Percentiles rank a stretch among this genome's conserved stretches.
phyloP scores from a whole-genome alignment of 2,329 filamentous ascomycete species.

The Pezicula carpinea region DNA sequence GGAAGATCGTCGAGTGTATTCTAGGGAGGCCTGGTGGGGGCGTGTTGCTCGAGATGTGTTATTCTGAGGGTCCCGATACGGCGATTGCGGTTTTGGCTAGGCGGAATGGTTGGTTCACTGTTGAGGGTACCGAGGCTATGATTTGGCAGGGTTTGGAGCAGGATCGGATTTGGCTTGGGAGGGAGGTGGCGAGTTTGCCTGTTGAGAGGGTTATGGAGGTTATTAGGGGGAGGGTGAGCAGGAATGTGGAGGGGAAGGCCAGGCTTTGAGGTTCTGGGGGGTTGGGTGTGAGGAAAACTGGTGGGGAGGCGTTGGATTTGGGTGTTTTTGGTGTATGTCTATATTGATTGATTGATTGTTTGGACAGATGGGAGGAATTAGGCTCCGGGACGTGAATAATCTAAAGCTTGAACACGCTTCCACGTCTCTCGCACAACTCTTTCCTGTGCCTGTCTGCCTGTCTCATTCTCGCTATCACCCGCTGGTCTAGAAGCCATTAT shows the following conservation, averaged over 20 bases:
- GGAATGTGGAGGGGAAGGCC: constrained; percentile 31
- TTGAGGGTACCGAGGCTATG: constrained; percentile 25
- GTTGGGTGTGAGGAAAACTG: neutral
- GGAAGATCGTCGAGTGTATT: constrained; percentile 36
- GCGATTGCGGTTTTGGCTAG: constrained; percentile 16
- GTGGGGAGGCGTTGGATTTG: neutral
- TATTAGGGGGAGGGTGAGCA: constrained; percentile 30
- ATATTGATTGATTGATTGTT: neutral
- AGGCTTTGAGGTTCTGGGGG: neutral
- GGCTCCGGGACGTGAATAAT: constrained; percentile 62
- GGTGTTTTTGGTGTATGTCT: neutral
- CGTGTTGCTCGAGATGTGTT: constrained; percentile 27
- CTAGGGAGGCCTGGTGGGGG: constrained; percentile 30
- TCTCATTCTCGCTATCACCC: constrained; percentile 55
- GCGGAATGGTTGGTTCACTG: constrained; percentile 19
- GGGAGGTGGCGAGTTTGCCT: constrained; percentile 55
- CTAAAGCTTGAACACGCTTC: constrained; percentile 60
- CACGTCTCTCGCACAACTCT: constrained; percentile 68
- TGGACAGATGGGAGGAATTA: constrained; percentile 19
- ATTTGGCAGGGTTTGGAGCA: constrained; percentile 28
- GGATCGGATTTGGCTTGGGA: constrained; percentile 43
- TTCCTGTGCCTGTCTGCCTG: constrained; percentile 63
- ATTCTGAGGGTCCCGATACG: constrained; percentile 24
- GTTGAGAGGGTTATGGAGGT: constrained; percentile 53
- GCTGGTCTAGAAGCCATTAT: constrained; percentile 46